Conservation (phyloP, 2,329 filamentous ascomycete genomes). For the Trichoderma sp. region DNA sequence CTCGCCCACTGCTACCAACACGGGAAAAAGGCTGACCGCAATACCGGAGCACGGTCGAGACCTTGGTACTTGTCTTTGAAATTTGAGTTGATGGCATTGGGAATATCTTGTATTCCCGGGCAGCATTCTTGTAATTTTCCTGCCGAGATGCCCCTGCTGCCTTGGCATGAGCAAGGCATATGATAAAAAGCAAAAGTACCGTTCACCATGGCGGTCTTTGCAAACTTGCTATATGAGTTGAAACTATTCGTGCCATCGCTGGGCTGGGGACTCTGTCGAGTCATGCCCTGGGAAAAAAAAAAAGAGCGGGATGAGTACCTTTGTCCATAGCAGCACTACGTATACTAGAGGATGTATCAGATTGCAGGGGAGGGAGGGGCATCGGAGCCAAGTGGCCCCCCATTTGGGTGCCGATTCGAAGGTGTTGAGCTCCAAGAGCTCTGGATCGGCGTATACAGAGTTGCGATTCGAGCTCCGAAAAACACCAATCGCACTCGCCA, state of each 20-base stretch:
- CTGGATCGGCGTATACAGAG: not conserved
- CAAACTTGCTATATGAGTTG: not conserved
- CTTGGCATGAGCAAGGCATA: not conserved
- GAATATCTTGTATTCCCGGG: not conserved
- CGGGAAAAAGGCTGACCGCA: not conserved
- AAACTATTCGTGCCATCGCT: conserved; percentile 12
- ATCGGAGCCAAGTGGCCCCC: conserved; percentile 9
- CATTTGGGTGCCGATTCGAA: conserved; percentile 10
- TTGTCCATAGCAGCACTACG: not conserved
- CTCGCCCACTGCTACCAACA: not conserved
- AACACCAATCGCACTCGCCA: not conserved
- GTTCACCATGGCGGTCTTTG: not conserved
- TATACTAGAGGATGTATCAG: not conserved
- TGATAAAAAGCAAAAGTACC: not conserved
- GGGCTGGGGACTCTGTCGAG: conserved; percentile 4
- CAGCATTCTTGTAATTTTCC: not conserved
- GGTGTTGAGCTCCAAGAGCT: conserved; percentile 3
- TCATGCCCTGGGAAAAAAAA: conserved; percentile 1
- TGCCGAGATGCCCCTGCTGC: not conserved
- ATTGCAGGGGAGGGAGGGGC: not conserved
- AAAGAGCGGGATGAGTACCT: conserved; percentile 4
- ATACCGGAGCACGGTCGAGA: not conserved
- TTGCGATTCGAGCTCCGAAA: conserved; percentile 13
- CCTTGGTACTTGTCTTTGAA: not conserved
- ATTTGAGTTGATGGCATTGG: not conserved